Evolutionary conservation across 2,329 filamentous ascomycete species (phyloP), one percentile per base, ranked within the genome.

Genomic region (Xylaria multiplex): DNA sequence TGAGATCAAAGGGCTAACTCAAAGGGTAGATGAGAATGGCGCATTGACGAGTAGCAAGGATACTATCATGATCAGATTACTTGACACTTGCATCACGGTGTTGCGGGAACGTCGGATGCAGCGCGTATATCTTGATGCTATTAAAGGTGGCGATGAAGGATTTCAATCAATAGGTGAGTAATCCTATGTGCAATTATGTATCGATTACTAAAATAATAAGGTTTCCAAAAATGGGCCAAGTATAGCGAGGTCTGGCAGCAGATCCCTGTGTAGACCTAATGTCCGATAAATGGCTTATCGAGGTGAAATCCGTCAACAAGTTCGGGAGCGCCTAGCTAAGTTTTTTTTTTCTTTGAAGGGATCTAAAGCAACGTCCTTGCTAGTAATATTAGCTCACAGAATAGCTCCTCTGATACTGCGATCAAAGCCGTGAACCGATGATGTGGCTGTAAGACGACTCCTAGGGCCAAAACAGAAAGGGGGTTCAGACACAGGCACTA

Each of bases 221-320:
- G 86, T 13, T 88, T 88, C 70, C 80, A 80, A 65, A 85, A 84
- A 75, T 89, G 86, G 86, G 85, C 86, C 53, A 79, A 77, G 69
- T 89, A 89, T 72, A 81, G 77, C 74, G 85, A 88, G 61, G 77
- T 85, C 19, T 88, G 85, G 85, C 81, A 80, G 64, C 65, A 68
- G 77, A 81, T 13, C 49, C 27, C 43, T 53, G 13, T 42, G 50
- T 57, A 65, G 68, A 37, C 37, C 22, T 5, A 19, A 32, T 40
- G 52, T 42, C 52, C 24, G 22, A 52, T 45, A 40, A 35, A 58
- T 55, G 32, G 9, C 24, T 62, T 54, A 53, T 52, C 32, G 37
- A 40, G 24, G 22, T 59, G 52, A 57, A 14, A 35, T 45, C n/a
- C 48, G 54, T 62, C 27, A 19, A 59, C 61, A 58, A 50, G n/a